A percentile compares a stretch with the other conserved stretches of the same genome.
These are phyloP conservation scores for Monoraphidium neglectum DNA, from an alignment of 139 green algal species.

Conservation along the genomic window DNA sequence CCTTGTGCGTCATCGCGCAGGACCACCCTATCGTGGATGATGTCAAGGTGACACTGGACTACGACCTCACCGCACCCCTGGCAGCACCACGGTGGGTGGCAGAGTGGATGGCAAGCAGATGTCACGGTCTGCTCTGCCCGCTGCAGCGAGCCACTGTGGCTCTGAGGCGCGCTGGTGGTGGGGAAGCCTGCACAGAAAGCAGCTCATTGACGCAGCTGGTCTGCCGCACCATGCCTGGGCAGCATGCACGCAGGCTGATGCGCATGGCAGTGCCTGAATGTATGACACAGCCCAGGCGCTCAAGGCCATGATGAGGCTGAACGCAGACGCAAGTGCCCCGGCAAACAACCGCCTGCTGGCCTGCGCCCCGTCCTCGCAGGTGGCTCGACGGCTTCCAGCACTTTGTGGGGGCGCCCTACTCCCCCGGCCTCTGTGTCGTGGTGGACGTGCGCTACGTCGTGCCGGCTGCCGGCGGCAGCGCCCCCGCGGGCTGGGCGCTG, in stretches of 20 bases:
- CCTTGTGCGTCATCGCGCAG: background rate
- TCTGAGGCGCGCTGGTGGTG: no score
- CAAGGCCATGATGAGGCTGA: no score
- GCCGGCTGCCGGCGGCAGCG: conserved; percentile 40
- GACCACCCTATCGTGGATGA: conserved; percentile 32
- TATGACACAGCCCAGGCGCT: no score
- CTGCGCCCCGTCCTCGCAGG: background rate
- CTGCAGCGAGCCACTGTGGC: no score
- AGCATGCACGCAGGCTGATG: no score
- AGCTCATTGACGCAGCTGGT: no score
- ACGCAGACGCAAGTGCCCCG: background rate
- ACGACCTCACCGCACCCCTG: conserved; percentile 59
- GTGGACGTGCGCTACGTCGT: conserved; percentile 58
- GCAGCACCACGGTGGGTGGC: conserved; percentile 43
- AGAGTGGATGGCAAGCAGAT: no score
- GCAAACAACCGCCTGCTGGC: background rate
- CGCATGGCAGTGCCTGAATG: no score
- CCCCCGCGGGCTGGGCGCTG: conserved; percentile 57
- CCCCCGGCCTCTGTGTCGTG: conserved; percentile 51
- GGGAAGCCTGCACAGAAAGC: no score
- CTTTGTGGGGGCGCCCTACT: conserved; percentile 52
- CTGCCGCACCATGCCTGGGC: no score
- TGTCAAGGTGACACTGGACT: conserved; percentile 59
- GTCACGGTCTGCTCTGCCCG: no score
- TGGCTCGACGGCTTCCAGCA: conserved; percentile 61